phyloP scores from a whole-genome alignment of 768 basidiomycete species.

The Rubroboletus pulcherrimus region DNA sequence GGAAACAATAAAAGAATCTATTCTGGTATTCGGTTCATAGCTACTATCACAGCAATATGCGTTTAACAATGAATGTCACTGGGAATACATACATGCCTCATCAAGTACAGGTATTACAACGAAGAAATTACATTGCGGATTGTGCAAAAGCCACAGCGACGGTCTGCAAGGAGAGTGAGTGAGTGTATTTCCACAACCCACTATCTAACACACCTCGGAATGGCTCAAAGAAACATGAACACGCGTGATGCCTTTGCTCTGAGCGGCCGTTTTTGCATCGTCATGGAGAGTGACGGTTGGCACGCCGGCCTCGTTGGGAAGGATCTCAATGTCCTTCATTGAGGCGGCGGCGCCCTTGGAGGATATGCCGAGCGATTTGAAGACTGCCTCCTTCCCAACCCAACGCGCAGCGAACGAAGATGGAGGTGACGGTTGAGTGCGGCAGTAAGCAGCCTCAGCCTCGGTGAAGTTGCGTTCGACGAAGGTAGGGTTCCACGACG shows the following conservation, averaged over 20 bases:
- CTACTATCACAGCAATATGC: neutral
- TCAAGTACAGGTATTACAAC: neutral
- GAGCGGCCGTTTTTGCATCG: constrained; percentile 72
- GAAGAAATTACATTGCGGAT: constrained; percentile 38
- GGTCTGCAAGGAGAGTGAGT: constrained; percentile 43
- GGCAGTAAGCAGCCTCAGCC: constrained; percentile 83
- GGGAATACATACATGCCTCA: constrained; percentile 5
- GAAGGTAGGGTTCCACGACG: constrained; percentile 85
- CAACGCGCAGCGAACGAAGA: constrained; percentile 96
- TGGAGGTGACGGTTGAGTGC: constrained; percentile 74
- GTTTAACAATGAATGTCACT: neutral
- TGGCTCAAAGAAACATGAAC: constrained; percentile 88
- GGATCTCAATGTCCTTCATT: constrained; percentile 97
- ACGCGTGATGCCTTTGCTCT: constrained; percentile 64
- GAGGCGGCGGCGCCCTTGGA: constrained; percentile 90
- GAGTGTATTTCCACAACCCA: neutral
- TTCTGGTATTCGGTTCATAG: constrained; percentile 8
- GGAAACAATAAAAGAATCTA: constrained; percentile 5
- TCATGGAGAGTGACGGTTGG: constrained; percentile 77
- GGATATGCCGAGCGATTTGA: constrained; percentile 89
- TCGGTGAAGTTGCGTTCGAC: constrained; percentile 90
- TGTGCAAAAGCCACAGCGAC: constrained; percentile 88
- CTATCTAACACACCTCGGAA: constrained; percentile 67
- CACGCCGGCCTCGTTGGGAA: constrained; percentile 72
- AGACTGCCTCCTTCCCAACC: constrained; percentile 96